Evolutionary conservation across 352 stramenopile species (phyloP).

Genomic region (Globisporangium apiculatum): DNA sequence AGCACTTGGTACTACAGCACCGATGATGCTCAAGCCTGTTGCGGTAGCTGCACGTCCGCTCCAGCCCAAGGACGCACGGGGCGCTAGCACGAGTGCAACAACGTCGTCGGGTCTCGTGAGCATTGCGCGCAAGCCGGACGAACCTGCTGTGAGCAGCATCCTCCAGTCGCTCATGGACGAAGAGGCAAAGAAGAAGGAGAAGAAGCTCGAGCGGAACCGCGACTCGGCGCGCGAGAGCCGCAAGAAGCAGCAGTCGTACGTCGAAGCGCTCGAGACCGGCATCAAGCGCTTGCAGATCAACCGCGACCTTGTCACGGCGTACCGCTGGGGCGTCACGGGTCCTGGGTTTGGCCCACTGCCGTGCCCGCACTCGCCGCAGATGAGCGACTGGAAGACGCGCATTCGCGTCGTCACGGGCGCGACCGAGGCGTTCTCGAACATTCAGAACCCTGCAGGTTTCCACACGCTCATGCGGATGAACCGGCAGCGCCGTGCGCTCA

Average conservation of each 20-base stretch:
- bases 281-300: slow-evolving; percentile 86
- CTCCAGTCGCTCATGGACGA: slow-evolving; percentile 85
- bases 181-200: slow-evolving; percentile 86
- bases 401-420: slow-evolving; percentile 61
- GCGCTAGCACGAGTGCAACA: background rate
- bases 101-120: slow-evolving; percentile 28
- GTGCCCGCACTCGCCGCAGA: slow-evolving; percentile 39
- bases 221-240: slow-evolving; percentile 79
- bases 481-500: slow-evolving; percentile 56
- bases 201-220: slow-evolving; percentile 85
- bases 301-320: slow-evolving; percentile 58
- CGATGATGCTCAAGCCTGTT: slow-evolving; percentile 19
- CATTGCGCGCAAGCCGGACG: slow-evolving; percentile 75
- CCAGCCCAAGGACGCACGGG: slow-evolving; percentile 35
- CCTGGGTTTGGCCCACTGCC: slow-evolving; percentile 32
- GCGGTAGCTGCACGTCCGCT: slow-evolving; percentile 16
- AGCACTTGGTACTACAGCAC: slow-evolving; percentile 2
- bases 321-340: slow-evolving; percentile 63
- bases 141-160: slow-evolving; percentile 78
- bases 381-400: slow-evolving; percentile 56
- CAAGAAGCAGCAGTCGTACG: slow-evolving; percentile 85
- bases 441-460: slow-evolving; percentile 67
- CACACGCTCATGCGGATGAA: slow-evolving; percentile 66
- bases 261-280: slow-evolving; percentile 79
- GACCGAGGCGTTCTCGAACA: slow-evolving; percentile 52